Conservation (phyloP, 2,329 filamentous ascomycete species). For the Aschersonia sp. region DNA sequence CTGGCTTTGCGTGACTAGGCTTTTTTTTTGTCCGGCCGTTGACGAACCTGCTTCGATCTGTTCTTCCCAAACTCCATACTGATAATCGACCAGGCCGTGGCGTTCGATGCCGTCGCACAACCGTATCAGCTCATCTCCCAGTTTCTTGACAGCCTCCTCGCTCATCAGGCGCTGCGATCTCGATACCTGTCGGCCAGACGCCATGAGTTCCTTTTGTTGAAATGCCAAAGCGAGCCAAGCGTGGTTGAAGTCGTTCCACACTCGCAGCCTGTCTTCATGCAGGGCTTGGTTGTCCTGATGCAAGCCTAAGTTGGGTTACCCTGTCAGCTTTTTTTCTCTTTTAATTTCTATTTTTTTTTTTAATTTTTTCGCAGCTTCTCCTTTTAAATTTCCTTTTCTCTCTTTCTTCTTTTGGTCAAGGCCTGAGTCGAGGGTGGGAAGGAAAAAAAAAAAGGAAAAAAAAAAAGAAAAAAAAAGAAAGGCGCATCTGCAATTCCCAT, state of each 20-base stretch:
- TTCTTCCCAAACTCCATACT: slow-evolving; percentile 94
- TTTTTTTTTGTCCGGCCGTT: not conserved
- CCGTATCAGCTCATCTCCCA: slow-evolving; percentile 69
- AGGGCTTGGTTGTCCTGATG: slow-evolving; percentile 67
- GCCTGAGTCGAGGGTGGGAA: no score
- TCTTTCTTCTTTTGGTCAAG: no score
- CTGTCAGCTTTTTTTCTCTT: no score
- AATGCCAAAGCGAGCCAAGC: slow-evolving; percentile 78
- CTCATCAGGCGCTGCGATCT: slow-evolving; percentile 50
- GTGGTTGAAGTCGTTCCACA: slow-evolving; percentile 92
- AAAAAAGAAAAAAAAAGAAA: not conserved
- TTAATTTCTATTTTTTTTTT: no score
- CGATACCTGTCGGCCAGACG: slow-evolving; percentile 40
- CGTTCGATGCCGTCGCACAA: slow-evolving; percentile 79
- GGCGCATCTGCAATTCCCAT: slow-evolving; percentile 12
- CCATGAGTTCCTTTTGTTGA: slow-evolving; percentile 65
- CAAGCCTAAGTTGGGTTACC: slow-evolving; percentile 35
- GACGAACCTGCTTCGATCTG: slow-evolving; percentile 67
- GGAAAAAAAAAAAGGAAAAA: no score
- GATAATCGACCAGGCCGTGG: slow-evolving; percentile 91
- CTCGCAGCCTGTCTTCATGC: slow-evolving; percentile 59
- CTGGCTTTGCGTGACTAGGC: not conserved
- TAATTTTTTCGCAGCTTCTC: no score
- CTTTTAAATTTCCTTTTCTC: no score
- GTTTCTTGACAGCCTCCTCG: slow-evolving; percentile 53